Evolutionary conservation across 257 asterid species (phyloP).

Genomic region (Solanum pennellii): DNA sequence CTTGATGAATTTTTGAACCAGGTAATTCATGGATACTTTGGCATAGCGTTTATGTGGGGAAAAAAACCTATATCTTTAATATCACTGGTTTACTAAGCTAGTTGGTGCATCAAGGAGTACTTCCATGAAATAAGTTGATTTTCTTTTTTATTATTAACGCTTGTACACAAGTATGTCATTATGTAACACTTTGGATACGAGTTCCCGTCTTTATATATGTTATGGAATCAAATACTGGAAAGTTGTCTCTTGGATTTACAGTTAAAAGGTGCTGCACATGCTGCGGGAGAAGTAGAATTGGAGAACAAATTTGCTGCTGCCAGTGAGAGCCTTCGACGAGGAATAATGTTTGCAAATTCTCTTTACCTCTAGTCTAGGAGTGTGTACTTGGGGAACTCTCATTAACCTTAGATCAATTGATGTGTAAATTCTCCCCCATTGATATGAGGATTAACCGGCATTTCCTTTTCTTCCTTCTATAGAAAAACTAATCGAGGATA

Average conservation of each 20-base stretch:
- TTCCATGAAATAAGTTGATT: not conserved
- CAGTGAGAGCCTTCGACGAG: conserved; percentile 87
- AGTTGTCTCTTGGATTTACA: conserved; percentile 7
- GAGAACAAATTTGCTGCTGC: conserved; percentile 80
- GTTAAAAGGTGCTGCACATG: conserved; percentile 90
- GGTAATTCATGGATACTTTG: conserved; percentile 26
- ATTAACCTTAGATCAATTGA: not conserved
- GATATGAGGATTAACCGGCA: not conserved
- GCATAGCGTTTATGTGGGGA: not conserved
- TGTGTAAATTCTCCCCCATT: not conserved
- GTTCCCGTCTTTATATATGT: not conserved
- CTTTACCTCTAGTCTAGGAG: conserved; percentile 42
- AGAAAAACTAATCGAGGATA: not conserved
- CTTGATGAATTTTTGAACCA: conserved; percentile 93
- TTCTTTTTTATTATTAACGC: not conserved
- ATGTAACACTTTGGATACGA: not conserved
- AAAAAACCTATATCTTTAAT: not conserved
- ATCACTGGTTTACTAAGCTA: not conserved
- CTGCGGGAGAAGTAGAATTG: conserved; percentile 78
- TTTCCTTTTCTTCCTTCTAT: not conserved
- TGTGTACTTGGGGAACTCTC: not conserved
- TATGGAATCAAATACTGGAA: not conserved
- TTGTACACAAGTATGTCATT: not conserved
- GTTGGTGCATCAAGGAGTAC: not conserved
- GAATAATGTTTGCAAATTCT: conserved; percentile 97